Base-by-base conservation (phyloP, 225 moss, liverwort and hornwort species). In the Neckera pumila region DNA sequence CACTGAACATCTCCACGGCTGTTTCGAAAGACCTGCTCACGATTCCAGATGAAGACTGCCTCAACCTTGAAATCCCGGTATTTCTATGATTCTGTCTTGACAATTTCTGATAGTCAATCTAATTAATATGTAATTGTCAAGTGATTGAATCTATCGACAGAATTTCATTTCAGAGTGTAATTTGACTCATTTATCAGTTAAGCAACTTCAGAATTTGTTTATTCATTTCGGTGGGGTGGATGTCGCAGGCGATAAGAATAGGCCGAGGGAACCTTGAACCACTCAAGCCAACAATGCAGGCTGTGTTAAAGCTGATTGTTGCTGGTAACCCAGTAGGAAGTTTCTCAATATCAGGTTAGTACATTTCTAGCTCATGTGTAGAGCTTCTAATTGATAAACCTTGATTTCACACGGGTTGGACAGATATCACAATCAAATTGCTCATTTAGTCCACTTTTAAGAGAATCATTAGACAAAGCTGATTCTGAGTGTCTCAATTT, bases 1-100 rank as follows among this genome's bases (percentile, higher is more conserved):
- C 38, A 45, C 28, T 89, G 22, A 64, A 81, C 57, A 75, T 91
- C 74, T 70, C 87, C n/a, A 38, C 87, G 51, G 74, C 56, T 30
- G 59, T 93, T 61, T 49, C 64, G 16, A 85, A 79, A 54, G 84
- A 88, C 23, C 64, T 70, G 60, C 62, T 88, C 72, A 20, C 9
- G 42, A 62, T 91, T 53, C 20, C 73, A 54, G 66, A 82, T 72
- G 43, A 51, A n/a, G 64, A 89, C 17, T 63, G 8, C 33, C 71
- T 85, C 34, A 73, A 53, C 85, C 87, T 93, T 33, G 81, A 91
- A 72, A 90, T 91, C 67, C 87, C 87, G 90, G 93, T 93, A 53
- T 17, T 53, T 53, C 53, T 17, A 81, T 7, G 79, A 73, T 70
- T 84, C 71, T 83, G 69, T 38, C 76, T 58, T 71, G 12, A 73